A percentile compares a stretch with the other conserved stretches of the same genome.
Evolutionary conservation across 1,139 yeast species (phyloP).

Genomic region (Candida mesenterica): DNA sequence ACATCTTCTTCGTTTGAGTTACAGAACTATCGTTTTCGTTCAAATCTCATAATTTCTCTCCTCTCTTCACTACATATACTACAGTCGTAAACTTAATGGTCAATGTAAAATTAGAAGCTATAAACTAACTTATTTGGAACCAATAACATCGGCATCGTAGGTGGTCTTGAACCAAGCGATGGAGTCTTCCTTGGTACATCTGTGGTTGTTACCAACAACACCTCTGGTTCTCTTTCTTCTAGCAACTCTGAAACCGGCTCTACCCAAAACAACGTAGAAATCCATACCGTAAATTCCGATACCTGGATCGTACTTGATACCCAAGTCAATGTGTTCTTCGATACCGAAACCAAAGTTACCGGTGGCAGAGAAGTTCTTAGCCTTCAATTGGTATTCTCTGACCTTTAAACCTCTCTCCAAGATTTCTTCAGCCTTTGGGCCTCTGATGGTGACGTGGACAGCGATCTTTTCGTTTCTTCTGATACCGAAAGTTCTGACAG

Average conservation of each 20-base stretch:
- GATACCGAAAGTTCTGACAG: conserved; percentile 99
- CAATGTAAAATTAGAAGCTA: neutral
- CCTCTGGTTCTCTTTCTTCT: conserved; percentile 98
- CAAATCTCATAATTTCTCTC: too few relatives aligned
- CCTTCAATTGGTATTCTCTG: conserved; percentile 96
- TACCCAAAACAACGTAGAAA: conserved; percentile 98
- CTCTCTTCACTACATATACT: too few relatives aligned
- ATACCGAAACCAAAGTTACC: conserved; percentile 99
- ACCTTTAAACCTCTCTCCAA: conserved; percentile 99
- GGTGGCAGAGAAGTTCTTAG: conserved; percentile 94
- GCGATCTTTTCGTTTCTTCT: conserved; percentile 99
- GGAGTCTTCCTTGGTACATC: conserved; percentile 90
- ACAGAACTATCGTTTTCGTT: too few relatives aligned
- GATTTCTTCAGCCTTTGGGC: conserved; percentile 99
- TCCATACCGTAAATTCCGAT: conserved; percentile 99
- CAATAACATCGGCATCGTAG: conserved; percentile 97
- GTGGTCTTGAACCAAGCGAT: conserved; percentile 99
- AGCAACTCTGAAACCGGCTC: conserved; percentile 99
- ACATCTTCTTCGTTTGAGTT: too few relatives aligned
- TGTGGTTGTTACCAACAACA: conserved; percentile 89
- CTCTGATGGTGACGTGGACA: conserved; percentile 99
- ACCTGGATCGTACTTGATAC: conserved; percentile 99
- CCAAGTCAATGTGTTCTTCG: conserved; percentile 99
- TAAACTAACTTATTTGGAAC: conserved; percentile 52
- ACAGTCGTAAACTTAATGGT: neutral